Evolutionary conservation across 352 stramenopile genomes (phyloP).

Genomic region (Phytophthora podocarpi): DNA sequence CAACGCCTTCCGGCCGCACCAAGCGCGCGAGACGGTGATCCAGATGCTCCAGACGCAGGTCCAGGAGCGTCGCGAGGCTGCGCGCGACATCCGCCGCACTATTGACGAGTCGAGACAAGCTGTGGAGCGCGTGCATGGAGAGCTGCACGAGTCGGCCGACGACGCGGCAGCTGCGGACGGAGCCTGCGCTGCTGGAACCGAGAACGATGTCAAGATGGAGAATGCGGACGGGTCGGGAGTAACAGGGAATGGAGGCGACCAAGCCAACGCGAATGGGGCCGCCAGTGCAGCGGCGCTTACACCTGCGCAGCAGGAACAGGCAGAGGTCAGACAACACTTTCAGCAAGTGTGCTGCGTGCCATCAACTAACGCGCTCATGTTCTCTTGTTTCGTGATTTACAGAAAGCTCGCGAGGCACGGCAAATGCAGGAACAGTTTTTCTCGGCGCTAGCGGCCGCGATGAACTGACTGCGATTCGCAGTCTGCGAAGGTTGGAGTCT

Average conservation of each 20-base stretch:
- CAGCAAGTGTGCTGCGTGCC: background rate
- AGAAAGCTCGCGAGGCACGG: slow-evolving; percentile 56
- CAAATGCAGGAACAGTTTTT: slow-evolving; percentile 76
- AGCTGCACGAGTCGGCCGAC: slow-evolving; percentile 62
- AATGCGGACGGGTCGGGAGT: slow-evolving; percentile 28
- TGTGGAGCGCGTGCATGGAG: slow-evolving; percentile 63
- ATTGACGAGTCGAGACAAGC: slow-evolving; percentile 70
- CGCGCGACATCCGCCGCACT: slow-evolving; percentile 72
- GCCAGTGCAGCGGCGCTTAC: slow-evolving; percentile 17
- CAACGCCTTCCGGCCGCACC: slow-evolving; percentile 86
- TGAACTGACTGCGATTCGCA: slow-evolving; percentile 36
- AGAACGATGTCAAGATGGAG: slow-evolving; percentile 66
- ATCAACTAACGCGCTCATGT: slow-evolving; percentile 3
- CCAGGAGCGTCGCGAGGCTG: slow-evolving; percentile 71
- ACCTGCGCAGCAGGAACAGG: slow-evolving; percentile 45
- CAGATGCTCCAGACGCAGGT: slow-evolving; percentile 85
- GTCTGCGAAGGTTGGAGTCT: too few relatives aligned
- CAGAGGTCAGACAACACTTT: slow-evolving; percentile 25
- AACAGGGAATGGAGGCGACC: slow-evolving; percentile 10
- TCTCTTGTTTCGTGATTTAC: slow-evolving; percentile 11
- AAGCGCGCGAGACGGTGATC: slow-evolving; percentile 85
- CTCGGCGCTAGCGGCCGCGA: slow-evolving; percentile 51
- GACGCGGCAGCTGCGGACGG: slow-evolving; percentile 34
- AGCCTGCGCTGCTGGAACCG: slow-evolving; percentile 10
- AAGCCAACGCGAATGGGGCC: slow-evolving; percentile 3